phyloP scores from a whole-genome alignment of 192 early-diverging fungal genomes.

The Coemansia sp. region DNA sequence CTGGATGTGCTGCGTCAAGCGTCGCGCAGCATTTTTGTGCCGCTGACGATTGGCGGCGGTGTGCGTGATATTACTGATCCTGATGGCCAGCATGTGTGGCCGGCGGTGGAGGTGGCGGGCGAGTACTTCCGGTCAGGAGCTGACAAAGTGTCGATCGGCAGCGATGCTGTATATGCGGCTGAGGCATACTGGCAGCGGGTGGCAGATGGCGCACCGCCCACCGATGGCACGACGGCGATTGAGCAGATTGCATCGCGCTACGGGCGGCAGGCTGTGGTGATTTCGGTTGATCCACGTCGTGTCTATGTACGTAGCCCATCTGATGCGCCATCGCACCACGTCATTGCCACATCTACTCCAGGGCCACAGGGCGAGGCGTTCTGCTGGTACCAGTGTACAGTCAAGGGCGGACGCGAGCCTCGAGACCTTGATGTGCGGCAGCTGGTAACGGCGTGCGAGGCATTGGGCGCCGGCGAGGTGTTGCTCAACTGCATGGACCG shows the following conservation, averaged over 20 bases:
- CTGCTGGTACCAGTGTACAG: conserved; percentile 99
- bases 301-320: conserved; percentile 83
- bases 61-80: conserved; percentile 92
- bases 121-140: conserved; percentile 99
- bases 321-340: conserved; percentile 68
- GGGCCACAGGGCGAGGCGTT: conserved; percentile 92
- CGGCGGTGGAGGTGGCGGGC: conserved; percentile 96
- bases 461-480: conserved; percentile 94
- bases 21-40: conserved; percentile 95
- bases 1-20: conserved; percentile 86
- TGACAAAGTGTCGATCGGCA: conserved; percentile 99
- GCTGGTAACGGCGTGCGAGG: conserved; percentile 83
- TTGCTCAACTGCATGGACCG: conserved; percentile 98
- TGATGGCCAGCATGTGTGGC: conserved; percentile 66
- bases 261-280: conserved; percentile 96
- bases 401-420: conserved; percentile 94
- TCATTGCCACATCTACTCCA: conserved; percentile 64
- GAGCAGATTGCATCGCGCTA: conserved; percentile 93
- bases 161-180: conserved; percentile 98
- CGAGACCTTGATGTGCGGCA: conserved; percentile 93
- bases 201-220: conserved; percentile 30
- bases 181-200: conserved; percentile 73
- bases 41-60: conserved; percentile 97
- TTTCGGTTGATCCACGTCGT: conserved; percentile 95
- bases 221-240: conserved; percentile 80